These are phyloP conservation scores for Scedosporium aurantiacum DNA, from an alignment of 2,329 filamentous ascomycete species.

Conservation along the genomic window DNA sequence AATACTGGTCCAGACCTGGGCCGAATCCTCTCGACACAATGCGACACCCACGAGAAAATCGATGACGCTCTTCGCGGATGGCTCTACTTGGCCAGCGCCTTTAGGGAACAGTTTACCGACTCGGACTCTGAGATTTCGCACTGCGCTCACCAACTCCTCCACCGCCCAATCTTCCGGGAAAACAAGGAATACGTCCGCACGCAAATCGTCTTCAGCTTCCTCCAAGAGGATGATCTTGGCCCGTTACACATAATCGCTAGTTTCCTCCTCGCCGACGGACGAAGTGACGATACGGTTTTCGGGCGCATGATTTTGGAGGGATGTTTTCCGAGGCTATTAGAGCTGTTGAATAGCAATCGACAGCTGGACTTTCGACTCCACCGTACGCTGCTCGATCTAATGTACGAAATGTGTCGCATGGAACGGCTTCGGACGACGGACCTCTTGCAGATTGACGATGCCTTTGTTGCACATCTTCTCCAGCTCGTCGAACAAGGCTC, in stretches of 20 bases:
- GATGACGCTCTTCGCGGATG: conserved; percentile 81
- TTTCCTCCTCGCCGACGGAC: conserved; percentile 79
- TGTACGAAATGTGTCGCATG: conserved; percentile 95
- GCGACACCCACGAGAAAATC: conserved; percentile 47
- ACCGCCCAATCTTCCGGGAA: conserved; percentile 60
- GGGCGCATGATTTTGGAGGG: conserved; percentile 79
- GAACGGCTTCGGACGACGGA: conserved; percentile 71
- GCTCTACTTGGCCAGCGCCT: conserved; percentile 64
- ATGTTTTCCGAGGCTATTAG: conserved; percentile 72
- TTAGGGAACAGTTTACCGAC: conserved; percentile 63
- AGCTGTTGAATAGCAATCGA: conserved; percentile 60
- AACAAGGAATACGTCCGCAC: conserved; percentile 81
- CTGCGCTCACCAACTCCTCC: conserved; percentile 69
- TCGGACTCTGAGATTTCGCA: conserved; percentile 69
- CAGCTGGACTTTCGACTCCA: conserved; percentile 63
- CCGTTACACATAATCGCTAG: conserved; percentile 74
- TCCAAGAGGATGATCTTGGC: conserved; percentile 76
- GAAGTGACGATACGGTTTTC: conserved; percentile 65
- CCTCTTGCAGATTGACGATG: conserved; percentile 64
- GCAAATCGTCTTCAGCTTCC: conserved; percentile 82
- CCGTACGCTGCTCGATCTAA: conserved; percentile 69
- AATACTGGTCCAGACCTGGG: conserved; percentile 30
- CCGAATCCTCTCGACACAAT: conserved; percentile 33
- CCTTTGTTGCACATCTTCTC: conserved; percentile 75
- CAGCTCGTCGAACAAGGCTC: conserved; percentile 79